Evolutionary conservation across 2,329 filamentous ascomycete species (phyloP), one percentile per base, ranked within the genome.

Genomic region (Trichoderma atroviride): DNA sequence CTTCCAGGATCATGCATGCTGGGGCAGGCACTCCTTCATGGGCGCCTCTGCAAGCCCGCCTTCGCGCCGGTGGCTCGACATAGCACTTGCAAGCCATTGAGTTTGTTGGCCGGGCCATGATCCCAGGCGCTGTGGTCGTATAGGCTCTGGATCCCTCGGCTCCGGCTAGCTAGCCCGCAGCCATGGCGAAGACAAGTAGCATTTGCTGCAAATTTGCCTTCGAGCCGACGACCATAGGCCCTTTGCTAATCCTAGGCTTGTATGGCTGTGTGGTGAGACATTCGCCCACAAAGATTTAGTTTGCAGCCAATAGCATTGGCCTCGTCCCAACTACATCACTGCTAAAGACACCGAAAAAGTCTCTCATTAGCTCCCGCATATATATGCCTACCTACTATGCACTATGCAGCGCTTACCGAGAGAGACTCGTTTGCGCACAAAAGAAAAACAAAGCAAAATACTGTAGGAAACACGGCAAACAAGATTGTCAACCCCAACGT

Each of bases 11-110:
- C 53, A 50, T 64, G 67, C 67, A 58, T 58, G 33, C 33, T 27
- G 52, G 63, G 52, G 63, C 37, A 66, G 55, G 43, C 63, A 37
- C 63, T 66, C 31, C 59, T 58, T 31, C 59, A 64, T 69, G 40
- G 47, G 58, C 52, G 58, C 66, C 50, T 47, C 66, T 67, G 64
- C 64, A 67, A 67, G 64, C 55, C 55, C 16, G 37, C 58, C 52
- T 29, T 58, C 53, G 64, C 53, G 33, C 55, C 24, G 24, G 14
- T 35, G 55, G 29, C 29, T 59, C 40, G 55, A 67, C 40, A 50
- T 35, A 50, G n/a, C 22, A 24, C n/a, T 50, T 19, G 13, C 58
- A n/a, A 50, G 53, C 63, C 53, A 27, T 58, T 13, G 27, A 33
- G 61, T 27, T 55, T 43, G n/a, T 50, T 24, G 47, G n/a, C 16